phyloP scores from a whole-genome alignment of 495 filamentous ascomycete species.

The Parathielavia hyrcaniae region DNA sequence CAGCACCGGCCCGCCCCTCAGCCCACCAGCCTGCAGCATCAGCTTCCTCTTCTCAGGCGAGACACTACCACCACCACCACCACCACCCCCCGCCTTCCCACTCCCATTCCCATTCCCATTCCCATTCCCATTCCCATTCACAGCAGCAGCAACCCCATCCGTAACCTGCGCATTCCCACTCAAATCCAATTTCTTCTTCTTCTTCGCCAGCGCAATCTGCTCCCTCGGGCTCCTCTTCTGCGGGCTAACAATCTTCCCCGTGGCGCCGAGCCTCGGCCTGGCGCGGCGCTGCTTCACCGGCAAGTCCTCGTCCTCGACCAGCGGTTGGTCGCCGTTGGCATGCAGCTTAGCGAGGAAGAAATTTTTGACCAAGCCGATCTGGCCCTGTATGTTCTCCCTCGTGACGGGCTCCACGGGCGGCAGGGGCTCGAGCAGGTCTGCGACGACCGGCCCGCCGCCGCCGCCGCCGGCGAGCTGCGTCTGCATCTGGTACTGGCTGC shows the following conservation, averaged over 20 bases:
- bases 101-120: neutral
- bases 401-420: constrained; percentile 74
- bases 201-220: constrained; percentile 64
- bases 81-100: neutral
- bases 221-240: constrained; percentile 79
- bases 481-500: constrained; percentile 69
- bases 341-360: constrained; percentile 88
- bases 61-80: neutral
- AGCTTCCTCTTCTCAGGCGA: constrained; percentile 14
- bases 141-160: constrained; percentile 8
- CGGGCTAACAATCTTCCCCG: constrained; percentile 87
- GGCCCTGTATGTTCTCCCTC: constrained; percentile 61
- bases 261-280: constrained; percentile 89
- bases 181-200: constrained; percentile 61
- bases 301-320: constrained; percentile 92
- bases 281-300: constrained; percentile 84
- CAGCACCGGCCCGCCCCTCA: neutral
- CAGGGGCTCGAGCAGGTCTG: constrained; percentile 63
- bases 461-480: constrained; percentile 47
- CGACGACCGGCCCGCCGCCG: constrained; percentile 40
- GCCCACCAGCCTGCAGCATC: neutral
- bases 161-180: constrained; percentile 38
- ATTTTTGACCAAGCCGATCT: constrained; percentile 79
- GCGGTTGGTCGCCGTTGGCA: constrained; percentile 69
- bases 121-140: neutral